phyloP scores from a whole-genome alignment of 306 rosid species.

The Casuarina equisetifolia region DNA sequence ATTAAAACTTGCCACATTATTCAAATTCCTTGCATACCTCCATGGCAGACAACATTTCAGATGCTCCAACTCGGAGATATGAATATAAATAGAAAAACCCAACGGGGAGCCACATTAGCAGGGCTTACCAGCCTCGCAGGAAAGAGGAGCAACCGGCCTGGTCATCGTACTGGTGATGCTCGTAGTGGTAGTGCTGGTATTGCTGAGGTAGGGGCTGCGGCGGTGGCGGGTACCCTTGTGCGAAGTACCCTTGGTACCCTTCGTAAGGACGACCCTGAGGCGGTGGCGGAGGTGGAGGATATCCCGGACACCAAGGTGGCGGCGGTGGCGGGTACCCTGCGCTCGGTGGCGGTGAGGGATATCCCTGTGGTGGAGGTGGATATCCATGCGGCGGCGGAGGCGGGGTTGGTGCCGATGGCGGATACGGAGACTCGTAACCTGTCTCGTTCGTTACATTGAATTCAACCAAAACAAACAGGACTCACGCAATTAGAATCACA shows the following conservation, averaged over 20 bases:
- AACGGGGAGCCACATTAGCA: not conserved
- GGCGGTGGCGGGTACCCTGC: conserved; percentile 46
- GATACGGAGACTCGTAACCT: conserved; percentile 48
- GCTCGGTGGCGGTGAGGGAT: conserved; percentile 50
- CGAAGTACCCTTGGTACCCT: conserved; percentile 80
- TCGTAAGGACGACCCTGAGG: conserved; percentile 51
- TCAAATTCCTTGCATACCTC: not conserved
- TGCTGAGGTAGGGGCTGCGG: conserved; percentile 48
- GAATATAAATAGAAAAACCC: not conserved
- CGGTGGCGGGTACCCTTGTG: conserved; percentile 53
- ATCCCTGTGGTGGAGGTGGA: conserved; percentile 42
- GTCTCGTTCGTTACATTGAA: not conserved
- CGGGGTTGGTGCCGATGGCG: conserved; percentile 44
- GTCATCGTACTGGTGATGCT: conserved; percentile 42
- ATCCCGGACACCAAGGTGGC: conserved; percentile 36
- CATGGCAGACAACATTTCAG: not conserved
- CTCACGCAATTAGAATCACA: not conserved
- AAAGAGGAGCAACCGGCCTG: conserved; percentile 45
- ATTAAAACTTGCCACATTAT: not conserved
- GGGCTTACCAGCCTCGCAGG: conserved; percentile 68
- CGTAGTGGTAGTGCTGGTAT: conserved; percentile 45
- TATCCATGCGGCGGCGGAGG: conserved; percentile 44
- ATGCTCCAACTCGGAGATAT: not conserved
- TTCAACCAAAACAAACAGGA: not conserved
- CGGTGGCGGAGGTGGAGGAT: conserved; percentile 51